phyloP scores from a whole-genome alignment of 768 basidiomycete species.

The Rhizopogon sp. region DNA sequence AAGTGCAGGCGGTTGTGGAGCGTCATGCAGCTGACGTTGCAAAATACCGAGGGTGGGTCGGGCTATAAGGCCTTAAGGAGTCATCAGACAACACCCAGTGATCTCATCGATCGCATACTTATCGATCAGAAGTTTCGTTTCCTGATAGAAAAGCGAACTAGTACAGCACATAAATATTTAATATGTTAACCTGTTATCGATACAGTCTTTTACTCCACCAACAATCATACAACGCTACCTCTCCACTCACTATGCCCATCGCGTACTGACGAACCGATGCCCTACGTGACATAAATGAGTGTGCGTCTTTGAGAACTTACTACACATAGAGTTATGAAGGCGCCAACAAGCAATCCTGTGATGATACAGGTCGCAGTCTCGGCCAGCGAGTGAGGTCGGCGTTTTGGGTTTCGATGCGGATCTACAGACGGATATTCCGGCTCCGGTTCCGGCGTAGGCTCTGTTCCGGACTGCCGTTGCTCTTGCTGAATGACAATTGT shows the following conservation, averaged over 20 bases:
- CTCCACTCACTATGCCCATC: neutral
- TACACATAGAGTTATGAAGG: slow-evolving; percentile 50
- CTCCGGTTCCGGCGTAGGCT: slow-evolving; percentile 12
- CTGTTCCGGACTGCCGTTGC: slow-evolving; percentile 5
- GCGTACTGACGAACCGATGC: neutral
- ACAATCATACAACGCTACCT: neutral
- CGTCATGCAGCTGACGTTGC: slow-evolving; percentile 56
- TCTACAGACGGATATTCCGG: slow-evolving; percentile 3
- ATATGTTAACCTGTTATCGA: slow-evolving; percentile 13
- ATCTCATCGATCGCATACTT: neutral
- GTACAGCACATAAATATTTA: slow-evolving; percentile 18
- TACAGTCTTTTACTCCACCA: slow-evolving; percentile 14
- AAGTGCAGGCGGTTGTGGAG: slow-evolving; percentile 53
- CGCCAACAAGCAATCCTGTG: slow-evolving; percentile 57
- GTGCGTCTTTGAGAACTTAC: slow-evolving; percentile 43
- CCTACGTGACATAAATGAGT: slow-evolving; percentile 33
- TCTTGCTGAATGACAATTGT: slow-evolving; percentile 21
- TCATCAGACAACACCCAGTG: neutral
- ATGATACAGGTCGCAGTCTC: slow-evolving; percentile 43
- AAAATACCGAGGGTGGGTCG: slow-evolving; percentile 50
- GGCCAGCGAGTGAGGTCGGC: slow-evolving; percentile 18
- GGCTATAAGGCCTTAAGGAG: slow-evolving; percentile 14
- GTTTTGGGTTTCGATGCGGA: slow-evolving; percentile 11
- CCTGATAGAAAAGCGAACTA: neutral
- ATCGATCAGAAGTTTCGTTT: neutral